These are phyloP conservation scores for Lasiosphaeriaceae sp. DNA, from an alignment of 495 filamentous ascomycete species.

Conservation along the genomic window DNA sequence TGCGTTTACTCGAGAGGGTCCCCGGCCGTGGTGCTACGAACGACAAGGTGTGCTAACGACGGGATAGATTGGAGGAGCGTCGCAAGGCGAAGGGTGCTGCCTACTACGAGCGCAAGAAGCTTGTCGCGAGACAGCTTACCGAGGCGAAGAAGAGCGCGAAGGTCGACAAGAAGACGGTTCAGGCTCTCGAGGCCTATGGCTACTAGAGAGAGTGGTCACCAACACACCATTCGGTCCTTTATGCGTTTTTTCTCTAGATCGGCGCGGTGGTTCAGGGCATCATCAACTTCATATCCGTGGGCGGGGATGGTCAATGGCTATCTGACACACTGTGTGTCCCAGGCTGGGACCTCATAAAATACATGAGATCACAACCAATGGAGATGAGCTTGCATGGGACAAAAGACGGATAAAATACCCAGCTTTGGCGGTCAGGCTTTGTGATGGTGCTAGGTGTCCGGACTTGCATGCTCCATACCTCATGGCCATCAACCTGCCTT, in stretches of 20 bases:
- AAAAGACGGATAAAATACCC: slow-evolving; percentile 32
- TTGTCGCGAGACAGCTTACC: slow-evolving; percentile 76
- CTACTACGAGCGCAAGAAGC: slow-evolving; percentile 99
- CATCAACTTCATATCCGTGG: slow-evolving; percentile 39
- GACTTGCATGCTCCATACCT: slow-evolving; percentile 6
- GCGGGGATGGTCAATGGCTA: slow-evolving; percentile 31
- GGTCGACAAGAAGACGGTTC: slow-evolving; percentile 65
- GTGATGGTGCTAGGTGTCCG: slow-evolving; percentile 20
- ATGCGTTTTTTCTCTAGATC: slow-evolving; percentile 39
- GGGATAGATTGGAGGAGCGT: slow-evolving; percentile 88
- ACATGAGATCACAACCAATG: slow-evolving; percentile 37
- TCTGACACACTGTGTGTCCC: slow-evolving; percentile 33
- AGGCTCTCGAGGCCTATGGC: slow-evolving; percentile 52
- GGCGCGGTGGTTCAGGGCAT: slow-evolving; percentile 40
- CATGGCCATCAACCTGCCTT: slow-evolving; percentile 10
- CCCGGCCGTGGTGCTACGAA: background rate
- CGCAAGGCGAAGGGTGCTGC: slow-evolving; percentile 98
- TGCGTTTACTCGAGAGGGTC: slow-evolving; percentile 47
- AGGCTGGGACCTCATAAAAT: slow-evolving; percentile 36
- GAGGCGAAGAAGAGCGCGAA: slow-evolving; percentile 89
- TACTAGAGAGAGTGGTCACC: slow-evolving; percentile 43
- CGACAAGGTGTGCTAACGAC: slow-evolving; percentile 32
- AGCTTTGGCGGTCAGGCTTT: slow-evolving; percentile 19
- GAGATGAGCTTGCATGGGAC: slow-evolving; percentile 35
- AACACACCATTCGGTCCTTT: slow-evolving; percentile 28